Evolutionary conservation across 2,329 filamentous ascomycete genomes (phyloP).

Genomic region (Ophiocordyceps polyrhachis-furcata): DNA sequence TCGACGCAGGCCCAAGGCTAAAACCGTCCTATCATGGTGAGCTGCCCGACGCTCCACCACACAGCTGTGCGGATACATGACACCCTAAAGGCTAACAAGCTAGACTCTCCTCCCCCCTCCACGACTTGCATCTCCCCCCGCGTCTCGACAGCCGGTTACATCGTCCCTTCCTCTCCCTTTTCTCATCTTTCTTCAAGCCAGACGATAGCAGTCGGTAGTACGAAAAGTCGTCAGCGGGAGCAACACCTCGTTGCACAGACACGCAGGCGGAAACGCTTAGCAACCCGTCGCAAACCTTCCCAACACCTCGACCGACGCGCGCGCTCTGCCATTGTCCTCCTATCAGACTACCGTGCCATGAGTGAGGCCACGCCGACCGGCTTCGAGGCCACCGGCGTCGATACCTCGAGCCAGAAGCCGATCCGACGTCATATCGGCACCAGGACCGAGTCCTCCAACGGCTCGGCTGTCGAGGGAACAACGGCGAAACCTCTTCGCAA

Average conservation of each 20-base stretch:
- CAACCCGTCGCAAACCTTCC: not conserved
- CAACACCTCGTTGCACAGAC: not conserved
- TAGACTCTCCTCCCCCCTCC: not conserved
- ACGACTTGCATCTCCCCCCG: not conserved
- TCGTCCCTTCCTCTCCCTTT: not conserved
- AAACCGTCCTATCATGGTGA: not conserved
- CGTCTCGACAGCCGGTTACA: not conserved
- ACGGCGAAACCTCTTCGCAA: conserved; percentile 12
- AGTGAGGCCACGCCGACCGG: conserved; percentile 17
- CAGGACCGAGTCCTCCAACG: conserved; percentile 8
- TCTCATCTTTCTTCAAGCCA: too few species aligned
- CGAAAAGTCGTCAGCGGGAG: not conserved
- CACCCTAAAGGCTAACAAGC: not conserved
- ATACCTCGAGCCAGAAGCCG: conserved; percentile 11
- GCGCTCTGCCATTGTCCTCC: not conserved
- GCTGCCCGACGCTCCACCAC: not conserved
- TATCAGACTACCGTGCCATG: conserved; percentile 9
- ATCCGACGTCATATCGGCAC: conserved; percentile 9
- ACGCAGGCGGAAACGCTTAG: not conserved
- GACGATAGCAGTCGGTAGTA: too few species aligned
- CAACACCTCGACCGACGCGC: not conserved
- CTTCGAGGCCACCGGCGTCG: conserved; percentile 12
- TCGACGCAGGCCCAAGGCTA: not conserved
- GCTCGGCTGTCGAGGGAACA: conserved; percentile 7
- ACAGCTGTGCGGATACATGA: not conserved